Base-by-base conservation (phyloP, 2,329 filamentous ascomycete genomes). In the Pezicula carpinea region DNA sequence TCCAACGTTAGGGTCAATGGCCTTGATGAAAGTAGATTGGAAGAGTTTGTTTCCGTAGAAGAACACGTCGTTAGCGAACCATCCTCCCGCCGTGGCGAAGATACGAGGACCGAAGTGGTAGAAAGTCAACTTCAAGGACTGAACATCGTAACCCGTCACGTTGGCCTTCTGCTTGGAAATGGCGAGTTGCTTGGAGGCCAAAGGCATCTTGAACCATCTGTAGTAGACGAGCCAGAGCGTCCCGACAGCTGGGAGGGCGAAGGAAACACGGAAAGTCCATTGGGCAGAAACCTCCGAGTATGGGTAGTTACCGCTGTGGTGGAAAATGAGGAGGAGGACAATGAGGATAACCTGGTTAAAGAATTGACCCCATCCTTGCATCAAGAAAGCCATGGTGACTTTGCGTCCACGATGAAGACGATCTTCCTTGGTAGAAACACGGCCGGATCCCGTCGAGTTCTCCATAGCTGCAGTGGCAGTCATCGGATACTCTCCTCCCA, bases 1-100 rank as follows among this genome's bases (percentile, higher is more conserved):
- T 50, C 31, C 74, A 69, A 53, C 81, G 79, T 55, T 77, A 69
- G 44, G 82, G 76, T 46, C 83, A 87, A 96, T 84, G 63, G 93
- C 86, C 26, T 73, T 74, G 70, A 96, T 96, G 71, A 96, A 96
- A 64, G 92, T 80, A 53, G 79, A 80, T 71, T 96, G 91, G 79
- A 96, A 96, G 45, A 96, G 84, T 78, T 96, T 96, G 84, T 96
- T 96, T 59, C 92, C 92, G 73, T 97, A 97, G 76, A 97, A 97
- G 78, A 97, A 96, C 56, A 97, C 86, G 63, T 97, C 92, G 68
- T 97, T 97, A 72, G 85, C 88, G 69, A 92, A 97, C 92, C 92
- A 97, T 31, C 83, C 80, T 47, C 87, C 87, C 10, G 91, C 83
- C 17, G 92, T 96, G 42, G 92, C 92, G 17, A 96, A 63, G 19